Evolutionary conservation across 2,329 filamentous ascomycete species (phyloP), one percentile per base, ranked within the genome.

Genomic region (Monilinia laxa): DNA sequence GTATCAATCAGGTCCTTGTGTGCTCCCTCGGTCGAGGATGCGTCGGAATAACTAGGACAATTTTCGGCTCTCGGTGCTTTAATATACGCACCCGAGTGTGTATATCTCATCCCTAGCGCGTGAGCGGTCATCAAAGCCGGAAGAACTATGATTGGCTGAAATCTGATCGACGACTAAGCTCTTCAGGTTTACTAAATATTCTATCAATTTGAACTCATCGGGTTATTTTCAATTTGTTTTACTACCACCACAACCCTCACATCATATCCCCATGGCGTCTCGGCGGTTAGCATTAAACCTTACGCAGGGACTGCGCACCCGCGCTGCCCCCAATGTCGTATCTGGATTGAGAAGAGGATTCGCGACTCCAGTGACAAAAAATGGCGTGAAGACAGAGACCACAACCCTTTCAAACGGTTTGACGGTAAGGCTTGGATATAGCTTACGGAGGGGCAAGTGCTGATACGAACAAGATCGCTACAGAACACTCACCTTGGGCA

Each of bases 331-430:
- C 81, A 89, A 90, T 81, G 84, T 90, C 78, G 84, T 92, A 79
- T 83, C 87, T 80, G 85, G 90, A 74, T 83, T 95, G 81, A 90
- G 87, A 81, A 88, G 94, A 84, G 90, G 91, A 79, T 92, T 97
- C 79, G 94, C 94, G 77, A 94, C 93, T 74, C 93, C 94, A 75
- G 89, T 95, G 69, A 79, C 81, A 66, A 81, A 81, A 71, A 76
- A 80, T 72, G 86, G 89, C 81, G 84, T 88, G 84, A 94, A 91
- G 84, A 97, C 93, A 76, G 90, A 98, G 86, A 93, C 91, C 77
- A 98, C 95, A 71, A 99, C 95, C 66, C 87, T 99, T 79, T 91
- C 90, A 83, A 99, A 98, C 85, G 95, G 95, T 80, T 87, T 99
- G 84, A 99, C 95, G 77, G 94, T 97, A 85, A 69, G 73, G 58